Percentiles rank a stretch among this genome's conserved stretches.
Conservation (phyloP, 768 basidiomycete species). For the Mycena haematopus region DNA sequence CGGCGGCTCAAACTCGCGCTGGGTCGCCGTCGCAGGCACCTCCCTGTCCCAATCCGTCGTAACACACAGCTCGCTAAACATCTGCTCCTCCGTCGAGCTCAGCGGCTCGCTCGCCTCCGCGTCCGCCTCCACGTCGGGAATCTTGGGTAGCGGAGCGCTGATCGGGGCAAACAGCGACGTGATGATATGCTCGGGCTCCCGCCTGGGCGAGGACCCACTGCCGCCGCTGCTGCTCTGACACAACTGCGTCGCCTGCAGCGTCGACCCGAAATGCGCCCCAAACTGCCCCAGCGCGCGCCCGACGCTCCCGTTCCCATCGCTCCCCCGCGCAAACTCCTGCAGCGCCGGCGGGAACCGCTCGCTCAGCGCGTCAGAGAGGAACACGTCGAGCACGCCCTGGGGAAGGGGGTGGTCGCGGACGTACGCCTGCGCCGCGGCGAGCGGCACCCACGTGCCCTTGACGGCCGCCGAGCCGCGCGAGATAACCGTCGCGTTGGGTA, state of each 20-base stretch:
- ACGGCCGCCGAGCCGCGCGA: conserved; percentile 59
- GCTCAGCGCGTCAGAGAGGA: conserved; percentile 67
- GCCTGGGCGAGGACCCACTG: conserved; percentile 8
- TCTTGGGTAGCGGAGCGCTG: background rate
- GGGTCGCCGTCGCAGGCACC: background rate
- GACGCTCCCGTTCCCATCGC: conserved; percentile 35
- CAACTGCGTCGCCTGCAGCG: conserved; percentile 48
- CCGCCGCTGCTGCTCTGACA: conserved; percentile 23
- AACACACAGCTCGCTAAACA: conserved; percentile 69
- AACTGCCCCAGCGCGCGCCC: conserved; percentile 62
- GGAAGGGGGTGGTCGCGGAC: conserved; percentile 53
- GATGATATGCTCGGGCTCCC: conserved; percentile 25
- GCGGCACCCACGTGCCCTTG: conserved; percentile 75
- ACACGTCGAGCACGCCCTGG: conserved; percentile 51
- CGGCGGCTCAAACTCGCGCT: conserved; percentile 3
- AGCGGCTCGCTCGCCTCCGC: conserved; percentile 60
- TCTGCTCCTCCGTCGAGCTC: conserved; percentile 72
- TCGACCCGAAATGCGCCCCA: conserved; percentile 67
- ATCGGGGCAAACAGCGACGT: conserved; percentile 12
- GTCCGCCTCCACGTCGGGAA: background rate
- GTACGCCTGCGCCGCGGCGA: conserved; percentile 58
- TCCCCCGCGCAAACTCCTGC: conserved; percentile 61
- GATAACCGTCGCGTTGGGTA: conserved; percentile 56
- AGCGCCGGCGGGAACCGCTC: conserved; percentile 69
- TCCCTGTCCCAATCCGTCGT: conserved; percentile 59